These are phyloP conservation scores for Cutaneotrichosporon arboriforme DNA, from an alignment of 1,284 basidiomycete genomes.

Conservation along the genomic window DNA sequence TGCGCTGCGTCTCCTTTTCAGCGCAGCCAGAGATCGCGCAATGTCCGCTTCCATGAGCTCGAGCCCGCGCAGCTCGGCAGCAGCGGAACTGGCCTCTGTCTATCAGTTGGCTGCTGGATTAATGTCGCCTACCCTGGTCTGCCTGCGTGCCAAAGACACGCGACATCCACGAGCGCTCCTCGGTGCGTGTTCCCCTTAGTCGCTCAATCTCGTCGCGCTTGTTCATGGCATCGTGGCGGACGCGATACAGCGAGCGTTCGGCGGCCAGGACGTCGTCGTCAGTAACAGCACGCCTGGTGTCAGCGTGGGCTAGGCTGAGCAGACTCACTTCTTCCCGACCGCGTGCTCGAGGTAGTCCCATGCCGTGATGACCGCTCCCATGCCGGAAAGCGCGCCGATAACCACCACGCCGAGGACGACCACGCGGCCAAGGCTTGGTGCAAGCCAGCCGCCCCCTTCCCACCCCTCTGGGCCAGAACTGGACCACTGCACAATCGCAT, in stretches of 20 bases:
- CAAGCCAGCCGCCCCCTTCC: slow-evolving; percentile 43
- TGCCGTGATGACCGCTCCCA: slow-evolving; percentile 44
- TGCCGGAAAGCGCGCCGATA: slow-evolving; percentile 44
- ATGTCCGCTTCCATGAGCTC: slow-evolving; percentile 43
- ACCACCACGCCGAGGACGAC: slow-evolving; percentile 46
- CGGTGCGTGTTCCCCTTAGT: no score
- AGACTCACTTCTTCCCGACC: slow-evolving; percentile 28
- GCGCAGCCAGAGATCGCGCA: slow-evolving; percentile 30
- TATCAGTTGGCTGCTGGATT: neutral
- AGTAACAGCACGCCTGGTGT: slow-evolving; percentile 18
- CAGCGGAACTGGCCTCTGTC: slow-evolving; percentile 20
- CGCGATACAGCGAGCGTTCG: slow-evolving; percentile 44
- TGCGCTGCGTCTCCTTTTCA: slow-evolving; percentile 37
- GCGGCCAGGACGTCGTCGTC: slow-evolving; percentile 38
- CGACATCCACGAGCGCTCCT: slow-evolving; percentile 29
- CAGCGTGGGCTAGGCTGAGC: neutral
- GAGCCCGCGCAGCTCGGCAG: slow-evolving; percentile 40
- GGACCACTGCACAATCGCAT: slow-evolving; percentile 25
- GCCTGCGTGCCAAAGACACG: slow-evolving; percentile 38
- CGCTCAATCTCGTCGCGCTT: slow-evolving; percentile 39
- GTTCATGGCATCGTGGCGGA: slow-evolving; percentile 39
- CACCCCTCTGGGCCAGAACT: slow-evolving; percentile 27
- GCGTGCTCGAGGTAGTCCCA: slow-evolving; percentile 43
- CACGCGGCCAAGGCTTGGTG: slow-evolving; percentile 42
- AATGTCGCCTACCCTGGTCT: slow-evolving; percentile 19